Conservation (phyloP, 169 alveolate genomes). For the Eimeria acervulina region DNA sequence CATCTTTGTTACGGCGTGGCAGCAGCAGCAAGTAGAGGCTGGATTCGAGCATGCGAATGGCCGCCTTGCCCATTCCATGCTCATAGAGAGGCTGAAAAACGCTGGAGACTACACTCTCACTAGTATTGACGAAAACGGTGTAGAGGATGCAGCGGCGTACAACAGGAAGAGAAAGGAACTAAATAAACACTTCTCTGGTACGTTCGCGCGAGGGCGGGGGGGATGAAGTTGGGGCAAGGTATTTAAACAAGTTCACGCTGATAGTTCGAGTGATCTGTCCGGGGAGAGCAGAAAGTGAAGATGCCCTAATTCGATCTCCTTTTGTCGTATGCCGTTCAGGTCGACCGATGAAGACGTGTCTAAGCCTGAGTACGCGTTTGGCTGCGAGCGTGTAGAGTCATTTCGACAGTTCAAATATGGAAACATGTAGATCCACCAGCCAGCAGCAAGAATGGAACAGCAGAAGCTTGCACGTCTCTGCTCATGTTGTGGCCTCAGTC, state of each 20-base stretch:
- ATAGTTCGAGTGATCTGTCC: not conserved
- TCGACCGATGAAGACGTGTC: slow-evolving; percentile 52
- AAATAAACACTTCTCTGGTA: slow-evolving; percentile 24
- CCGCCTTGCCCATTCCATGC: slow-evolving; percentile 64
- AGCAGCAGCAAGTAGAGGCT: slow-evolving; percentile 81
- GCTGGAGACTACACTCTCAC: not conserved
- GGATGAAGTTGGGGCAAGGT: not conserved
- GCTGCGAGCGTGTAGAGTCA: not conserved
- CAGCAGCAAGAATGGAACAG: not conserved
- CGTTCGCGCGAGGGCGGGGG: not conserved
- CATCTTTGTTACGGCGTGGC: slow-evolving; percentile 79
- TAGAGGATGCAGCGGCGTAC: slow-evolving; percentile 22
- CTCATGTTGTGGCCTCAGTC: slow-evolving; percentile 51
- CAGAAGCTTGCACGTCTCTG: not conserved
- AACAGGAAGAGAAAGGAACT: slow-evolving; percentile 11
- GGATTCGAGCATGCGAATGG: slow-evolving; percentile 77
- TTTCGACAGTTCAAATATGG: not conserved
- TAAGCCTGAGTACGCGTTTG: slow-evolving; percentile 36
- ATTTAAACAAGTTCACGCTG: not conserved
- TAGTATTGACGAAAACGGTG: slow-evolving; percentile 34
- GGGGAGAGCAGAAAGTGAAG: not conserved
- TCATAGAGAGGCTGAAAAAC: slow-evolving; percentile 41
- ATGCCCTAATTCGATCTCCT: not conserved
- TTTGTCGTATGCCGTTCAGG: slow-evolving; percentile 25
- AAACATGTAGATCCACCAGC: not conserved